Evolutionary conservation across 1,284 basidiomycete species (phyloP).

Genomic region (Tremellales sp.): DNA sequence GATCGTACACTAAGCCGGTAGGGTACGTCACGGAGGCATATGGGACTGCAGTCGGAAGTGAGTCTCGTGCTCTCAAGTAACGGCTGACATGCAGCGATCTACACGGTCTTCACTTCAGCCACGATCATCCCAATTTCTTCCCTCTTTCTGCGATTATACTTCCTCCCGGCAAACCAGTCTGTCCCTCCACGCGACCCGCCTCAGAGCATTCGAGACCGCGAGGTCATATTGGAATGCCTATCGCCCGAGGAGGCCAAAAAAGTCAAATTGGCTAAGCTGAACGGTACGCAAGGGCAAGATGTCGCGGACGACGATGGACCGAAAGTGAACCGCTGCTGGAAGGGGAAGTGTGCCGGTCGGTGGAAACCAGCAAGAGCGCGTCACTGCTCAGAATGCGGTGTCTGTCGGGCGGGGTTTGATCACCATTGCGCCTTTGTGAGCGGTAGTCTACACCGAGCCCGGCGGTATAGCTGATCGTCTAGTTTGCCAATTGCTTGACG

Average conservation of each 20-base stretch:
- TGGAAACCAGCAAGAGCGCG: constrained; percentile 43
- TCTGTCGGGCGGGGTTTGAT: constrained; percentile 41
- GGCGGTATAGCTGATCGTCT: not conserved
- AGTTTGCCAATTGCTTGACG: constrained; percentile 46
- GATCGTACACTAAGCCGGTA: not conserved
- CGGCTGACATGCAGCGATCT: too few species aligned
- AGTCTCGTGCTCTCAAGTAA: too few species aligned
- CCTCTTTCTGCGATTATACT: constrained; percentile 35
- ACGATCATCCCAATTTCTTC: constrained; percentile 18
- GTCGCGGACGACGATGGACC: constrained; percentile 2
- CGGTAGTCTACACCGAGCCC: not conserved
- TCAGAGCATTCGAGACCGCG: constrained; percentile 1
- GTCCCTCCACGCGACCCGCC: constrained; percentile 28
- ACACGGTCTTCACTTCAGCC: constrained; percentile 11
- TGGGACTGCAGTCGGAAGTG: too few species aligned
- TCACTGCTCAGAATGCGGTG: constrained; percentile 41
- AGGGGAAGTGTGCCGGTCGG: constrained; percentile 24
- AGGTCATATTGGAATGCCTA: constrained; percentile 30
- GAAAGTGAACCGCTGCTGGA: constrained; percentile 25
- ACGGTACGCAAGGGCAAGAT: not conserved
- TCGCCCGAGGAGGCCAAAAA: constrained; percentile 15
- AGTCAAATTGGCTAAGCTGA: not conserved
- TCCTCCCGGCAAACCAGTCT: constrained; percentile 32
- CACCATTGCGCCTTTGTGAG: constrained; percentile 44
- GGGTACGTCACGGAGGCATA: too few species aligned